Conservation (phyloP, 257 asterid genomes). For the Solanum peruvianum region DNA sequence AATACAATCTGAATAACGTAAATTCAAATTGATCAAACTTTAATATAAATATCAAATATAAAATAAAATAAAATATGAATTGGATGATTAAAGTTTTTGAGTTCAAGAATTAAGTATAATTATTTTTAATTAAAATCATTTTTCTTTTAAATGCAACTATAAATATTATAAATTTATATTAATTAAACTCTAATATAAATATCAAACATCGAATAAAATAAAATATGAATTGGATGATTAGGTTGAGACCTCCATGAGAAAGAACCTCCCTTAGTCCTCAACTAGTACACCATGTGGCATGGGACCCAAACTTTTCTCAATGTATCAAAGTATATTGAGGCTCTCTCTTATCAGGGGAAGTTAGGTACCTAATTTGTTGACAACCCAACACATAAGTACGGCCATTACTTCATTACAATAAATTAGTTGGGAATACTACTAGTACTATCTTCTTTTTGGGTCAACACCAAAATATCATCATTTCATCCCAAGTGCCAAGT, state of each 20-base stretch:
- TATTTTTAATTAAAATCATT: too few species aligned
- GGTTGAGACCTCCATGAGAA: neutral
- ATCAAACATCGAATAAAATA: too few species aligned
- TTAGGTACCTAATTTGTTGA: neutral
- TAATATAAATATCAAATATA: too few species aligned
- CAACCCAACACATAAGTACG: constrained; percentile 53
- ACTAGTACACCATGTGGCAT: neutral
- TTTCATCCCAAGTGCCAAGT: neutral
- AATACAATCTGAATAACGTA: too few species aligned
- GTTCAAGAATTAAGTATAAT: too few species aligned
- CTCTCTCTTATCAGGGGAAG: constrained; percentile 57
- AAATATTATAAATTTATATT: too few species aligned
- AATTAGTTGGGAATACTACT: neutral
- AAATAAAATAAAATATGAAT: too few species aligned
- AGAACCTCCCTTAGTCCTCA: neutral
- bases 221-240: neutral
- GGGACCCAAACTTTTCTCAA: neutral
- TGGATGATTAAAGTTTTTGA: neutral
- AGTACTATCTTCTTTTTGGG: neutral
- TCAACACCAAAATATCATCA: neutral
- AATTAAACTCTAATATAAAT: too few species aligned
- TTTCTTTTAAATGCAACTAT: rapidly evolving
- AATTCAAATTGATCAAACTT: too few species aligned
- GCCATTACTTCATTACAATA: constrained; percentile 12
- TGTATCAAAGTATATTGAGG: constrained; percentile 3